These are phyloP conservation scores for Volvariella surrecta DNA, from an alignment of 1,284 basidiomycete species.

Conservation along the genomic window DNA sequence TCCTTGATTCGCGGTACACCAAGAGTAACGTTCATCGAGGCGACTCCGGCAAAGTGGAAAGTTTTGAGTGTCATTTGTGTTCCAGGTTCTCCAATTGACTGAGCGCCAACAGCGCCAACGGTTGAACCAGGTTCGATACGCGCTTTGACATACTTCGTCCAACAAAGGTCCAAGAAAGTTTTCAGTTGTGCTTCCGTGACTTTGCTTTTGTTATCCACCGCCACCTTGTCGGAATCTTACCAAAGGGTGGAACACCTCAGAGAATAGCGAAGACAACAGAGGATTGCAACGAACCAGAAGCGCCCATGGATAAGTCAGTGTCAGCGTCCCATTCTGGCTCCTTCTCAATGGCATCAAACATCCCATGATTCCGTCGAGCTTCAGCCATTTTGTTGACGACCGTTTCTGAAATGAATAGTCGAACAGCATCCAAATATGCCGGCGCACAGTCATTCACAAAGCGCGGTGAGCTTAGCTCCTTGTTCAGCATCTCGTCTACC, in stretches of 20 bases:
- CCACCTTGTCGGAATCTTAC: conserved; percentile 53
- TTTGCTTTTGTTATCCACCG: conserved; percentile 87
- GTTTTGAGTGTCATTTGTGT: conserved; percentile 99
- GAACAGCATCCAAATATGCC: conserved; percentile 73
- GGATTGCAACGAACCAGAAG: conserved; percentile 49
- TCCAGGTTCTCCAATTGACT: conserved; percentile 98
- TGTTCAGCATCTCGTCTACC: conserved; percentile 69
- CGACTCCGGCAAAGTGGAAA: conserved; percentile 99
- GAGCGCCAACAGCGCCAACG: conserved; percentile 96
- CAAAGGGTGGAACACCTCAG: conserved; percentile 5
- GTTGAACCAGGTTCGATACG: conserved; percentile 96
- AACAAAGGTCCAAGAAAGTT: conserved; percentile 81
- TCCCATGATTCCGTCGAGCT: conserved; percentile 68
- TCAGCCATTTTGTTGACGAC: conserved; percentile 66
- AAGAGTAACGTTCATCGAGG: conserved; percentile 99
- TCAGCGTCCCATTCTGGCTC: conserved; percentile 74
- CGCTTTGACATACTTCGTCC: conserved; percentile 88
- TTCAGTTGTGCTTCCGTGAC: conserved; percentile 79
- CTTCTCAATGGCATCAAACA: conserved; percentile 78
- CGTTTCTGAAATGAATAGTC: conserved; percentile 64
- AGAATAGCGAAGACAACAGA: neutral
- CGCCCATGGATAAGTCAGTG: conserved; percentile 73
- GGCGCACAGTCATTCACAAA: conserved; percentile 69
- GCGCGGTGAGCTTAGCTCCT: conserved; percentile 48
- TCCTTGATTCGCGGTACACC: conserved; percentile 99